phyloP scores from a whole-genome alignment of 2,329 filamentous ascomycete species.

The Berkeleyomyces basicola region DNA sequence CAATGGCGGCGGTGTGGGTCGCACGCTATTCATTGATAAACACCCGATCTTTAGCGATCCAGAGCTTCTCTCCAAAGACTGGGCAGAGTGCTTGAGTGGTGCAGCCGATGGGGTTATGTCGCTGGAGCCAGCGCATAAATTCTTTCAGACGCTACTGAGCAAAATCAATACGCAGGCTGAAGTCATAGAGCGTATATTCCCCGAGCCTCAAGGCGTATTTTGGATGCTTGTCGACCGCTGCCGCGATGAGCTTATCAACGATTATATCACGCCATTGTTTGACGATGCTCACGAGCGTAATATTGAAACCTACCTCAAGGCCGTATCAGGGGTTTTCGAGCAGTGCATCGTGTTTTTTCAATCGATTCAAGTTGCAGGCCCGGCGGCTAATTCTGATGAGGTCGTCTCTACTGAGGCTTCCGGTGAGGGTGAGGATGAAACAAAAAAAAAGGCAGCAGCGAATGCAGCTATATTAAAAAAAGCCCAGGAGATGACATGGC shows the following conservation, averaged over 20 bases:
- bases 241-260: constrained; percentile 66
- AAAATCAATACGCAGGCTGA: constrained; percentile 70
- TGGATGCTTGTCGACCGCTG: constrained; percentile 68
- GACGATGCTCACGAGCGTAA: constrained; percentile 71
- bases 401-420: neutral
- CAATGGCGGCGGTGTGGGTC: constrained; percentile 60
- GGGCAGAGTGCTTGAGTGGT: constrained; percentile 66
- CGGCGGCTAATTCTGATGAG: neutral
- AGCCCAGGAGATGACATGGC: constrained; percentile 49
- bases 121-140: constrained; percentile 62
- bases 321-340: constrained; percentile 73
- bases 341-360: constrained; percentile 66
- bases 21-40: constrained; percentile 78
- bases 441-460: neutral
- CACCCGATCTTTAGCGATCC: constrained; percentile 67
- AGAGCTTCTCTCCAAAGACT: constrained; percentile 47
- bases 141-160: constrained; percentile 58
- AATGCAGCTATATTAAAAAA: constrained; percentile 24
- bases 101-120: constrained; percentile 50
- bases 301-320: constrained; percentile 64
- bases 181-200: constrained; percentile 71
- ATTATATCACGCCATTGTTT: constrained; percentile 72
- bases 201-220: constrained; percentile 52
- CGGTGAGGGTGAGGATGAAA: neutral
- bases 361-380: constrained; percentile 34